Evolutionary conservation across 2,329 filamentous ascomycete genomes (phyloP).

Genomic region (Neonectria faginata): DNA sequence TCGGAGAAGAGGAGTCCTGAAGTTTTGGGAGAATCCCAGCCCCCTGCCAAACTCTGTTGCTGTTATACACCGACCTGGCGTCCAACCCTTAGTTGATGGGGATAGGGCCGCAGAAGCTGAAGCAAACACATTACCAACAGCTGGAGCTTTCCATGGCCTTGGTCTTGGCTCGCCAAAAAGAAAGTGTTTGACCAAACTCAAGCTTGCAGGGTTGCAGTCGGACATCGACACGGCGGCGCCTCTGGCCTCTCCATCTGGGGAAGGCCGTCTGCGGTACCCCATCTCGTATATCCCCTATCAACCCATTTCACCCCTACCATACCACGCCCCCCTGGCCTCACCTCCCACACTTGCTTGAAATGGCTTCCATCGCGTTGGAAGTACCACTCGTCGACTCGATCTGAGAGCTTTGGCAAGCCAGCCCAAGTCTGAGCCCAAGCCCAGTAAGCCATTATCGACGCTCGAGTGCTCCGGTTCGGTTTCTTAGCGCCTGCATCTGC

Average conservation of each 20-base stretch:
- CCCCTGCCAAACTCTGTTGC: constrained; percentile 18
- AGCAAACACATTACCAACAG: background rate
- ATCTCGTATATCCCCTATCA: constrained; percentile 17
- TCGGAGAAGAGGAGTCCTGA: background rate
- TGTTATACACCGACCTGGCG: background rate
- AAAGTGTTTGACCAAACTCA: constrained; percentile 1
- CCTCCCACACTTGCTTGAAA: background rate
- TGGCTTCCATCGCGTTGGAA: background rate
- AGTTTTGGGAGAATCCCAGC: background rate
- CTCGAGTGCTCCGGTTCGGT: constrained; percentile 7
- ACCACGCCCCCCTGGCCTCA: background rate
- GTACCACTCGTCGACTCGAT: constrained; percentile 11
- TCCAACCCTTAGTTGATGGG: background rate
- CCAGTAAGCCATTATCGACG: constrained; percentile 10
- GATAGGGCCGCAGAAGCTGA: background rate
- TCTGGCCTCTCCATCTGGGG: constrained; percentile 9
- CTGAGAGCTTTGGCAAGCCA: background rate
- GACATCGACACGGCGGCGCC: background rate
- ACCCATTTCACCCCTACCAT: background rate
- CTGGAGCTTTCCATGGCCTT: background rate
- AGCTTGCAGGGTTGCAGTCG: background rate
- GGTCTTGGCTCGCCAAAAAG: background rate
- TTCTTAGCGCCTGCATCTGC: constrained; percentile 16
- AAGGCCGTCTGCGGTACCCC: constrained; percentile 8
- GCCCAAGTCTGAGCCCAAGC: background rate